These are phyloP conservation scores for Colletotrichum nymphaeae DNA, from an alignment of 2,329 filamentous ascomycete species.

Conservation along the genomic window DNA sequence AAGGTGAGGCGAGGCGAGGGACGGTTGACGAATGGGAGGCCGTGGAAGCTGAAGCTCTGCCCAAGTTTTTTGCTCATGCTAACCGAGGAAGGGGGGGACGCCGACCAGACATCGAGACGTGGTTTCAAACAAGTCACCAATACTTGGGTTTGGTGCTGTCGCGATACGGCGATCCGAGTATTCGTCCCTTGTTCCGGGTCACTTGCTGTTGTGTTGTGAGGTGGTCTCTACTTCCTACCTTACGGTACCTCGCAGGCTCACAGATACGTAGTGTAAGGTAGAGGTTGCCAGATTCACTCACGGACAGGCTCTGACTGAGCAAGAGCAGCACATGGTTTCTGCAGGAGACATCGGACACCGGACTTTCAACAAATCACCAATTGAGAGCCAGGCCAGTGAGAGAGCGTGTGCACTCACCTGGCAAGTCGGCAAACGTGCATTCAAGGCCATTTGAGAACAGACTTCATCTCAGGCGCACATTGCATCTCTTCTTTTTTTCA, in stretches of 20 bases:
- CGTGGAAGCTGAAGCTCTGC: slow-evolving; percentile 23
- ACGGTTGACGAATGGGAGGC: slow-evolving; percentile 12
- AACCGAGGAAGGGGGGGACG: background rate
- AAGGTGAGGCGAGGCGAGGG: slow-evolving; percentile 20
- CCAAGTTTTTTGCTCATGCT: slow-evolving; percentile 5
- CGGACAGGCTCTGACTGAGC: background rate
- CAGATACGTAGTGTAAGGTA: no score
- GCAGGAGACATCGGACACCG: background rate
- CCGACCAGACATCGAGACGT: background rate
- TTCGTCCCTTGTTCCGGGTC: background rate
- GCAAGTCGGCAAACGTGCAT: background rate
- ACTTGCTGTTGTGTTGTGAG: background rate
- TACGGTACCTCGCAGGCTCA: no score
- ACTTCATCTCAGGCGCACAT: background rate
- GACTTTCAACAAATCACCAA: background rate
- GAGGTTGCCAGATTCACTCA: slow-evolving; percentile 2
- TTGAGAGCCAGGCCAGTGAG: background rate
- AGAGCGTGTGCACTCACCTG: no score
- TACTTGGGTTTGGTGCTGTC: slow-evolving; percentile 14
- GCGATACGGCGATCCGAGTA: background rate
- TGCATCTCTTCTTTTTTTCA: background rate
- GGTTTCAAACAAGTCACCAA: slow-evolving; percentile 25
- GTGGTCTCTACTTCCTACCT: background rate
- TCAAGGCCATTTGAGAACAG: background rate
- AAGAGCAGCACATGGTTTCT: background rate